phyloP scores from a whole-genome alignment of 1,284 basidiomycete genomes.

The Cryptococcus hybrid region DNA sequence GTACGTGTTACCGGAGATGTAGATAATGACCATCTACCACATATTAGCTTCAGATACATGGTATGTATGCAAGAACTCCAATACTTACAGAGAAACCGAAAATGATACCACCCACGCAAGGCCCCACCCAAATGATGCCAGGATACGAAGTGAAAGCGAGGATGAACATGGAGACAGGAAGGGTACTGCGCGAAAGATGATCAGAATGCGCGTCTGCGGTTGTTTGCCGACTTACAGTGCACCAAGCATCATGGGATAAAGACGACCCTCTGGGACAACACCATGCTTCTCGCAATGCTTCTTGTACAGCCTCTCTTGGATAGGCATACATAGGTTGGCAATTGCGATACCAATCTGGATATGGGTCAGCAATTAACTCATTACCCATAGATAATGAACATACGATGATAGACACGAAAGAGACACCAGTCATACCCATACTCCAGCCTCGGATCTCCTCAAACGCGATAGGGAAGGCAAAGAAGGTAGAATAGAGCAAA shows the following conservation, averaged over 20 bases:
- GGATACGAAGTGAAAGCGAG: slow-evolving; percentile 43
- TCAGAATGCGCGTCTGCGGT: too few species aligned
- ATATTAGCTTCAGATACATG: too few species aligned
- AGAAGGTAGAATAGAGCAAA: slow-evolving; percentile 46
- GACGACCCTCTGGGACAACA: slow-evolving; percentile 30
- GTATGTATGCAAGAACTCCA: too few species aligned
- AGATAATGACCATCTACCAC: slow-evolving; percentile 35
- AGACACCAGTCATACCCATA: slow-evolving; percentile 43
- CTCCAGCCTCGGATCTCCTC: slow-evolving; percentile 46
- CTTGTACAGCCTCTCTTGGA: slow-evolving; percentile 42
- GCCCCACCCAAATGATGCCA: slow-evolving; percentile 39
- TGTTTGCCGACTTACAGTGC: slow-evolving; percentile 7
- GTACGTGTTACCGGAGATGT: slow-evolving; percentile 25
- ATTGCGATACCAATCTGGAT: slow-evolving; percentile 33
- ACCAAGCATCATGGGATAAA: slow-evolving; percentile 40
- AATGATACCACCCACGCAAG: slow-evolving; percentile 28
- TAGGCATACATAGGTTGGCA: slow-evolving; percentile 33
- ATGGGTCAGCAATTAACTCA: background rate
- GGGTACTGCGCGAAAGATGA: slow-evolving; percentile 11
- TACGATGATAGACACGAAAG: slow-evolving; percentile 45
- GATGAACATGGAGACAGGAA: slow-evolving; percentile 51
- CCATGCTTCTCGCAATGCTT: background rate
- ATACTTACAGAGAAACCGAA: slow-evolving; percentile 27
- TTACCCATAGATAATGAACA: slow-evolving; percentile 2
- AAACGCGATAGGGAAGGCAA: slow-evolving; percentile 47